phyloP scores from a whole-genome alignment of 352 stramenopile genomes.

The Aphanomyces cochlioides region DNA sequence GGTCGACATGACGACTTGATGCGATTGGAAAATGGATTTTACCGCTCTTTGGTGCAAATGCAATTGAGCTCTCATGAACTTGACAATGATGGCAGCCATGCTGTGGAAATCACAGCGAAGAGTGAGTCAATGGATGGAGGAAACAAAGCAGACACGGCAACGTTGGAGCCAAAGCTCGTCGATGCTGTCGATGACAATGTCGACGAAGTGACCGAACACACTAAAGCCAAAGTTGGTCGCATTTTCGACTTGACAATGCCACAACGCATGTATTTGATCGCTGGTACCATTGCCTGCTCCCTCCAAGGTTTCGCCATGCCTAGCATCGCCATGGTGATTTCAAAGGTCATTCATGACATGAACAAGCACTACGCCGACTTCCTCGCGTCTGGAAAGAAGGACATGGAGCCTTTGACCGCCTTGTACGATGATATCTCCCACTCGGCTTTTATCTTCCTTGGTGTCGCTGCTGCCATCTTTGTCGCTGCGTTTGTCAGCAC shows the following conservation, averaged over 20 bases:
- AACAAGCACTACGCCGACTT: constrained; percentile 35
- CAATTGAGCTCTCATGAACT: background rate
- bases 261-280: constrained; percentile 10
- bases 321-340: constrained; percentile 24
- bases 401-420: constrained; percentile 21
- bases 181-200: background rate
- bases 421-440: constrained; percentile 43
- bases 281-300: constrained; percentile 21
- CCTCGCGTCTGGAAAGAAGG: constrained; percentile 31
- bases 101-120: background rate
- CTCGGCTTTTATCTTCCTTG: constrained; percentile 43
- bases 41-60: constrained; percentile 32
- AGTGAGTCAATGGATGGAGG: background rate
- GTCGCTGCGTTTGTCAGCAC: constrained; percentile 34
- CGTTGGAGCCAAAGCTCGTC: constrained; percentile 22
- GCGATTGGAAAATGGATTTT: constrained; percentile 33
- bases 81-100: background rate
- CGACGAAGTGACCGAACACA: background rate
- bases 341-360: constrained; percentile 40
- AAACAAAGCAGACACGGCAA: background rate
- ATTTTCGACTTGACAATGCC: constrained; percentile 27
- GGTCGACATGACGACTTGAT: constrained; percentile 34
- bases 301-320: constrained; percentile 29
- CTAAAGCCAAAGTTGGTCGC: constrained; percentile 10
- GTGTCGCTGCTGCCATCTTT: constrained; percentile 37